A percentile compares a stretch with the other conserved stretches of the same genome.
Evolutionary conservation across 1,284 basidiomycete genomes (phyloP).

Genomic region (Cutaneotrichosporon cavernicola): DNA sequence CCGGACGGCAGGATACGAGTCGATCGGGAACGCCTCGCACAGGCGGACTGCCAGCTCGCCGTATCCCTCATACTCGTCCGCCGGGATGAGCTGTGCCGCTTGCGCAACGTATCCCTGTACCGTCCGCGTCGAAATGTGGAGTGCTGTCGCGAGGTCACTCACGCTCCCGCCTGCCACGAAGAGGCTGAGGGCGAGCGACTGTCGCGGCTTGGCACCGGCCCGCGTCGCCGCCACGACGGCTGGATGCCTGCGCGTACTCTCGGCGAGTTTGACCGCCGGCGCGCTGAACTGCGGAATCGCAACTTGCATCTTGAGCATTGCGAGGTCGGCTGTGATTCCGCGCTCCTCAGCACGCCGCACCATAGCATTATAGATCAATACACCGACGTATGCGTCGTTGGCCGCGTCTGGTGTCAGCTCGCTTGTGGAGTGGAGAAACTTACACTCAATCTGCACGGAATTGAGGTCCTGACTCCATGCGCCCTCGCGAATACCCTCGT

Average conservation of each 20-base stretch:
- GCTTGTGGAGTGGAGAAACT: conserved; percentile 21
- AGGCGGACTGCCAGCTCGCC: background rate
- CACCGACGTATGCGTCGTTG: conserved; percentile 51
- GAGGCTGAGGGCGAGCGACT: background rate
- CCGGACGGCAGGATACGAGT: background rate
- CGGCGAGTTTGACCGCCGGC: background rate
- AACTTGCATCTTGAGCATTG: background rate
- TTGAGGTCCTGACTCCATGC: conserved; percentile 43
- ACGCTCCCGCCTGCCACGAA: conserved; percentile 3
- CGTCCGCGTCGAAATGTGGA: background rate
- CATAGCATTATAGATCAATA: conserved; percentile 38
- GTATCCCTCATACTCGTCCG: background rate
- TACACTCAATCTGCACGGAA: conserved; percentile 46
- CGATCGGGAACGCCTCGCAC: background rate
- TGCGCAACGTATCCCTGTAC: conserved; percentile 5
- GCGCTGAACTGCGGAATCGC: background rate
- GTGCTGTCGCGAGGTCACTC: background rate
- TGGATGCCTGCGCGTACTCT: background rate
- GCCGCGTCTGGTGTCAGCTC: conserved; percentile 44
- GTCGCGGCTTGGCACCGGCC: background rate
- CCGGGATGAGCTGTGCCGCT: background rate
- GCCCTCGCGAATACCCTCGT: conserved; percentile 35
- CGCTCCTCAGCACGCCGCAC: background rate
- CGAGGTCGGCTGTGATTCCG: conserved; percentile 1
- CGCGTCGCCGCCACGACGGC: background rate